Evolutionary conservation across 2,329 filamentous ascomycete species (phyloP), one percentile per base, ranked within the genome.

Genomic region (Fusarium sp.): DNA sequence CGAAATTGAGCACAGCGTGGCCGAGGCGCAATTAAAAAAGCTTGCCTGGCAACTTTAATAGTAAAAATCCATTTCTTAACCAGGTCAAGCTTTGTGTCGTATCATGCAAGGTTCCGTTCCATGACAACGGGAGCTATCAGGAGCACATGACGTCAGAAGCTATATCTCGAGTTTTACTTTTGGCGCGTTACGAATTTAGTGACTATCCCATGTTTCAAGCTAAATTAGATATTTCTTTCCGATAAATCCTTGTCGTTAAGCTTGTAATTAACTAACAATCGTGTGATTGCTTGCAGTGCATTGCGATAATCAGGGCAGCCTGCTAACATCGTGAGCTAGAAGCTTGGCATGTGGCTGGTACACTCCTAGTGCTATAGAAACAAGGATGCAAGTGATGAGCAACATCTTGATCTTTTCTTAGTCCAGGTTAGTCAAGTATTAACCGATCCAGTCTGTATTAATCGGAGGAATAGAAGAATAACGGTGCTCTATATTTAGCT

Each of bases 81-180:
- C 33, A 20, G 53, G 49, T 49, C 49, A 63, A 44, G 49, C 60
- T 20, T 57, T 58, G 20, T 50, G 45, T 34, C 10, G 22, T 26
- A 38, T 42, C 36, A 38, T 59, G 18, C 40, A 63, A n/a, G 50
- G 20, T 54, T 53, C 33, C 18, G 17, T 39, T 24, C 18, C 22
- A 26, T 34, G 38, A 49, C 39, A 24, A 42, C 17, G 45, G 39
- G 9, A 55, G 26, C 33, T 54, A 33, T 48, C 48, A 59, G 26
- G 38, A 40, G 14, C 20, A 58, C 24, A 69, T 69, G 66, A 69
- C 66, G 66, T 69, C 66, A 69, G 60, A 34, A 39, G 38, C 39
- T 26, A 64, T 53, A 45, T 49, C 46, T 17, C 33, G 38, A 18
- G 22, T 42, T 43, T 43, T 28, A 22, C 18, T 42, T 39, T 43